Percentiles rank a stretch among this genome's conserved stretches.
Conservation (phyloP, 805 yeast genomes). For the Teunomyces gatunensis region DNA sequence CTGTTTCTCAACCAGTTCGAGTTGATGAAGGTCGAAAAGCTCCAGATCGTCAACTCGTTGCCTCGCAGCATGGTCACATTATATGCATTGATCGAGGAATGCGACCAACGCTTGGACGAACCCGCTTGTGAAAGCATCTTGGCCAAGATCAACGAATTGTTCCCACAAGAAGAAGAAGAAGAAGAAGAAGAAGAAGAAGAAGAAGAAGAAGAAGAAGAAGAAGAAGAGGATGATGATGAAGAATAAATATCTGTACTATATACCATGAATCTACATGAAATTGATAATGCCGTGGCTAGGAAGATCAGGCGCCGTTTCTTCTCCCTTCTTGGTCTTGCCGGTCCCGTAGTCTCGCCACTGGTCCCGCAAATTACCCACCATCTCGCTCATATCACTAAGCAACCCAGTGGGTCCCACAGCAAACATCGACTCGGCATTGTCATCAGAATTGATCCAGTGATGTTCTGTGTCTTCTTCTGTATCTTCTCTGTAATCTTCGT, state of each 20-base stretch:
- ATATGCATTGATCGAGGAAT: slow-evolving; percentile 83
- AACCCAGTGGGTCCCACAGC: slow-evolving; percentile 72
- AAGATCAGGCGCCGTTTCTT: background rate
- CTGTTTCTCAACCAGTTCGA: slow-evolving; percentile 46
- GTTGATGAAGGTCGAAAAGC: slow-evolving; percentile 76
- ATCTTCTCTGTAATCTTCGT: slow-evolving; percentile 12
- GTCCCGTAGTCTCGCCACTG: slow-evolving; percentile 25
- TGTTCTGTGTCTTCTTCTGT: slow-evolving; percentile 22
- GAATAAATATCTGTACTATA: slow-evolving; percentile 14
- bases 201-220: slow-evolving; percentile 25
- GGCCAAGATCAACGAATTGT: slow-evolving; percentile 49
- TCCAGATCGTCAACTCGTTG: slow-evolving; percentile 77
- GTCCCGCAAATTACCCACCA: slow-evolving; percentile 46
- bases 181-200: slow-evolving; percentile 24
- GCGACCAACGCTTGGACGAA: slow-evolving; percentile 80
- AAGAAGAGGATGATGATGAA: slow-evolving; percentile 22
- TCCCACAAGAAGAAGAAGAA: slow-evolving; percentile 44
- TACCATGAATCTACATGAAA: slow-evolving; percentile 3
- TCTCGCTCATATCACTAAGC: slow-evolving; percentile 61
- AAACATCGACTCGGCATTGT: slow-evolving; percentile 39
- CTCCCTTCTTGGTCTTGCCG: background rate
- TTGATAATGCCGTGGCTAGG: slow-evolving; percentile 1
- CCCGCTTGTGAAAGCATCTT: slow-evolving; percentile 61
- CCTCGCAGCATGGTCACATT: slow-evolving; percentile 80
- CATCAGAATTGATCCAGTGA: slow-evolving; percentile 52